phyloP scores from a whole-genome alignment of 129 eudicot species.

The Dittrichia graveolens region DNA sequence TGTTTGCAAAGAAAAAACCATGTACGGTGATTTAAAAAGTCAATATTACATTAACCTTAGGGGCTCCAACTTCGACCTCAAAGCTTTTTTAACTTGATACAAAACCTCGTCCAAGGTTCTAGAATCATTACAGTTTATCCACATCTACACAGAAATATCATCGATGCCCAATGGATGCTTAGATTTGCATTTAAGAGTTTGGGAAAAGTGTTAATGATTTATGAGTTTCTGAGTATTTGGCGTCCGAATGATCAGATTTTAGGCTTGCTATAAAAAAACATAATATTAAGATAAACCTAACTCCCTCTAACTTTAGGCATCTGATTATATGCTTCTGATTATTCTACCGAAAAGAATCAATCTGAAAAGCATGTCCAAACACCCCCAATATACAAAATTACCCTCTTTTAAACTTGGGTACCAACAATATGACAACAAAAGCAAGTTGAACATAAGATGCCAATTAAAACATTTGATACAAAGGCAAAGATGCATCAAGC shows the following conservation, averaged over 20 bases:
- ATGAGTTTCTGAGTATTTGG: neutral
- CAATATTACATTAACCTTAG: no score
- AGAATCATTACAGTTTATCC: neutral
- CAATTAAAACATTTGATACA: neutral
- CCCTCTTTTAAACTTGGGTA: neutral
- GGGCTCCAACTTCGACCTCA: no score
- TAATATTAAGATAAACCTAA: neutral
- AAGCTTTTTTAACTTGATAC: no score
- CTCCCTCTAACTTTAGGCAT: neutral
- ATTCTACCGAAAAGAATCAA: neutral
- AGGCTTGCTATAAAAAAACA: no score
- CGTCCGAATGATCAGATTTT: neutral
- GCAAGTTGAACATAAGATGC: neutral
- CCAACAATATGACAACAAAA: neutral
- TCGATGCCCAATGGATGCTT: neutral
- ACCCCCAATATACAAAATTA: neutral
- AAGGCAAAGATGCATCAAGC: neutral
- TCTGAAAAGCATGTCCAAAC: neutral
- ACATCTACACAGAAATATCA: neutral
- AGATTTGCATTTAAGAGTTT: neutral
- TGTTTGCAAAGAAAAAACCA: no score
- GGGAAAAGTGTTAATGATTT: neutral
- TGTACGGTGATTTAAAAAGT: no score
- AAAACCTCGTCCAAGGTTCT: neutral
- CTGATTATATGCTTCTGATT: neutral